These are phyloP conservation scores for Backusella luteola DNA, from an alignment of 192 early-diverging fungal species.

Conservation along the genomic window DNA sequence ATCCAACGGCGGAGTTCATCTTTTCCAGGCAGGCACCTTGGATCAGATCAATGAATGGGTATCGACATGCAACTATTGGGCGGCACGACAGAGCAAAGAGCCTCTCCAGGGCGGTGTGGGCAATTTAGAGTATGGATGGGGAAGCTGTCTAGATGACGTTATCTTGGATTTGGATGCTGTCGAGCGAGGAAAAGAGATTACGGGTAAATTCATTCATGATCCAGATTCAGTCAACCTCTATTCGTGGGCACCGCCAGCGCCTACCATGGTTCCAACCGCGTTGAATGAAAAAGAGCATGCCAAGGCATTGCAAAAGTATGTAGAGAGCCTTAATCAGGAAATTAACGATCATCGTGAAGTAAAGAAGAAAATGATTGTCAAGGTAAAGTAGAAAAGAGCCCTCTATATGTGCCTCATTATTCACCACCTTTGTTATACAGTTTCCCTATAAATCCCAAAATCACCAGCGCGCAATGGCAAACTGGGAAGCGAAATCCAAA, in stretches of 20 bases:
- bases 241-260: conserved; percentile 49
- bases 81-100: conserved; percentile 85
- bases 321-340: conserved; percentile 59
- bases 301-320: conserved; percentile 58
- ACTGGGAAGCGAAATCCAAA: conserved; percentile 81
- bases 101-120: conserved; percentile 85
- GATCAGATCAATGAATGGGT: conserved; percentile 84
- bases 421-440: conserved; percentile 27
- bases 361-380: conserved; percentile 45
- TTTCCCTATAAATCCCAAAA: conserved; percentile 62
- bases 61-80: conserved; percentile 91
- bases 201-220: conserved; percentile 18
- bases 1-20: conserved; percentile 75
- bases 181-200: conserved; percentile 21
- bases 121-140: conserved; percentile 96
- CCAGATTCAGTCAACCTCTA: conserved; percentile 35
- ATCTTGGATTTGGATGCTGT: conserved; percentile 27
- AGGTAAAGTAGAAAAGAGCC: conserved; percentile 9
- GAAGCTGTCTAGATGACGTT: conserved; percentile 44
- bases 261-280: conserved; percentile 42
- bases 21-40: conserved; percentile 79
- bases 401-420: neutral
- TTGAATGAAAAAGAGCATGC: conserved; percentile 52
- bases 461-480: conserved; percentile 63
- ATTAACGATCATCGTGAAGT: conserved; percentile 68